Base-by-base conservation (phyloP, 148 eudicot species). In the Cornus kousa region DNA sequence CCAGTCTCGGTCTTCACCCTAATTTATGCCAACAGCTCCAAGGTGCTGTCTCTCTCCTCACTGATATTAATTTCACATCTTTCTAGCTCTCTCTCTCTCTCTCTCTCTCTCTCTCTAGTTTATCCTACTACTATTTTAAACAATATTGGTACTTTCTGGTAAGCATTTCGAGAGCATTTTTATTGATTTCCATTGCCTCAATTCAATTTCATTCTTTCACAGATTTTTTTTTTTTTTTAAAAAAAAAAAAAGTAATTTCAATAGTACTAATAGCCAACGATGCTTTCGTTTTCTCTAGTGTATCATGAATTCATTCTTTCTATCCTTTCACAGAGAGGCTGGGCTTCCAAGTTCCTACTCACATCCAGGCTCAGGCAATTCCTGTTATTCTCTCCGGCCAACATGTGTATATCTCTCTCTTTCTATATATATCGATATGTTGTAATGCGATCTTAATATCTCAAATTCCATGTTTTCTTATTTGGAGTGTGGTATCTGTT, bases 311-410 rank as follows among this genome's bases (percentile, higher is more conserved):
- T 70, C 33, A 35, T 35, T 14, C 31, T 68, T 50, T 77, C 40
- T 46, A 22, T 67, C 22, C 55, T 68, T 70, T 71, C 28, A 24
- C 87, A 96, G 99, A 92, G 71, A 91, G 94, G 75, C 86, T 96
- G 83, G 92, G 91, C 2, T 96, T 96, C 65, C 87, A 91, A 81
- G 74, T 80, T 72, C 99, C 99, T 9, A 96, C 99, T 11, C 93
- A 82, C 77, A 87, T 96, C 50, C 99, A 96, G 82, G 97, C 99
- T 79, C 85, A 93, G 81, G 94, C 99, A 2, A 90, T 96, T 81
- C 99, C 99, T 33, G 91, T 93, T 33, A 89, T 94, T 22, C 80
- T 96, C 65, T 89, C 98, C 3, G 97, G 99, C 43, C 83, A 83
- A 77, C 99, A 96, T 68, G 97, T 91, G 99, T 94, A 13, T 7